phyloP scores from a whole-genome alignment of 2,329 filamentous ascomycete species.

The Huntiella savannae region DNA sequence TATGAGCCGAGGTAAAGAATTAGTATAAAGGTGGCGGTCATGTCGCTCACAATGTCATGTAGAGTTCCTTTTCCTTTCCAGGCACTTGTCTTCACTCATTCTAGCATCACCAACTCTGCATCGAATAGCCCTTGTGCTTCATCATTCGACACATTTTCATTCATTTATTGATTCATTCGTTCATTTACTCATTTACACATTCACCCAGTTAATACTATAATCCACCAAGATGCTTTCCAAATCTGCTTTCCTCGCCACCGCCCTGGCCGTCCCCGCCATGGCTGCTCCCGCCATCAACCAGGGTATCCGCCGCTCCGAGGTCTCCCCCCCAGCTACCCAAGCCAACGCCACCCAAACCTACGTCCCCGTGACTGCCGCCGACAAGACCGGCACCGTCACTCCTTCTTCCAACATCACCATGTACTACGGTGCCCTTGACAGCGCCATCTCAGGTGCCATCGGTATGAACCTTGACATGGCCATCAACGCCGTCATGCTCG shows the following conservation, averaged over 20 bases:
- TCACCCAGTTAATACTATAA: neutral
- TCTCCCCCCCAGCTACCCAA: neutral
- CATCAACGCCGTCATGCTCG: conserved; percentile 14
- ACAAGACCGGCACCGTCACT: conserved; percentile 9
- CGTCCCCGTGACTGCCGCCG: conserved; percentile 9
- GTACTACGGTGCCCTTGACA: conserved; percentile 12
- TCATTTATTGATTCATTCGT: no score
- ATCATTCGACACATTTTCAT: no score
- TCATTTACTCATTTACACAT: no score
- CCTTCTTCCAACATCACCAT: conserved; percentile 3
- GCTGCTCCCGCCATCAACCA: neutral
- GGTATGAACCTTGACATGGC: conserved; percentile 14
- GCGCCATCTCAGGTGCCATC: conserved; percentile 12
- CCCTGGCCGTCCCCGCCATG: neutral
- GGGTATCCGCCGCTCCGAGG: neutral
- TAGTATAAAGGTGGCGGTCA: no score
- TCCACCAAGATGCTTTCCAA: neutral
- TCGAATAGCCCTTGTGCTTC: no score
- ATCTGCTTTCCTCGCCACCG: neutral
- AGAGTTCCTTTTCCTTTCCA: neutral
- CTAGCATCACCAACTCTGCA: no score
- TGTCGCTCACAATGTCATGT: no score
- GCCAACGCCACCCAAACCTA: conserved; percentile 5
- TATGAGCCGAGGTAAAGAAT: no score
- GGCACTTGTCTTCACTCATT: conserved; percentile 13